These are phyloP conservation scores for Hemileia vastatrix DNA, from an alignment of 1,284 basidiomycete genomes.

Conservation along the genomic window DNA sequence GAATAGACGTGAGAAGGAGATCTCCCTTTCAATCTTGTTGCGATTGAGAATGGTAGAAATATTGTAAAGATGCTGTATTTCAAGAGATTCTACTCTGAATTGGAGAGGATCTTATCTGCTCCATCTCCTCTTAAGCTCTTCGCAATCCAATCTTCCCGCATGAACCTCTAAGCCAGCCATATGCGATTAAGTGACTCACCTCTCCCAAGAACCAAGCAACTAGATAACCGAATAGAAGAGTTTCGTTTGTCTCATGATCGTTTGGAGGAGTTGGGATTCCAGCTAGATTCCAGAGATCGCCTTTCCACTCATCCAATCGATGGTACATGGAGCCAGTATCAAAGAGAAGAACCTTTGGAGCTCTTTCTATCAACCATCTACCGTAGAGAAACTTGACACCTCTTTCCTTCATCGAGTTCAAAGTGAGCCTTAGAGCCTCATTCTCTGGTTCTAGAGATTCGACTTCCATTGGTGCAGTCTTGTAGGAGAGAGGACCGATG, in stretches of 20 bases:
- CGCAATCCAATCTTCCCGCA: background rate
- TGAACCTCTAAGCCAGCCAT: background rate
- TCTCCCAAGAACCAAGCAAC: constrained; percentile 99
- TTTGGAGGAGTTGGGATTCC: constrained; percentile 90
- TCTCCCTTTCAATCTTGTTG: no score
- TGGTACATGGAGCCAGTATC: constrained; percentile 82
- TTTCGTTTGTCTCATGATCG: constrained; percentile 95
- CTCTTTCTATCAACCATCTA: constrained; percentile 92
- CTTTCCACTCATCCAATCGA: constrained; percentile 91
- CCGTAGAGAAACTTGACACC: constrained; percentile 92
- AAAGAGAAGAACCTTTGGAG: constrained; percentile 87
- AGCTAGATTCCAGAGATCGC: constrained; percentile 96
- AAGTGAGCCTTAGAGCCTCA: constrained; percentile 57
- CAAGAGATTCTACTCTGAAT: no score
- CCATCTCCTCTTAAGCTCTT: background rate
- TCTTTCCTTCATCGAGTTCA: constrained; percentile 67
- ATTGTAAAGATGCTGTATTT: no score
- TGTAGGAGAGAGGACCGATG: constrained; percentile 89
- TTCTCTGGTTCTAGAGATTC: constrained; percentile 69
- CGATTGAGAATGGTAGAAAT: no score
- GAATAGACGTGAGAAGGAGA: no score
- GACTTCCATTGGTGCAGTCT: constrained; percentile 96
- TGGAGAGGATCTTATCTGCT: no score
- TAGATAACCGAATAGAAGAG: constrained; percentile 90
- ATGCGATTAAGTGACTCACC: constrained; percentile 53